Percentiles rank a stretch among this genome's conserved stretches.
phyloP scores from a whole-genome alignment of 192 early-diverging fungal genomes.

The Gryganskiella cystojenkinii region DNA sequence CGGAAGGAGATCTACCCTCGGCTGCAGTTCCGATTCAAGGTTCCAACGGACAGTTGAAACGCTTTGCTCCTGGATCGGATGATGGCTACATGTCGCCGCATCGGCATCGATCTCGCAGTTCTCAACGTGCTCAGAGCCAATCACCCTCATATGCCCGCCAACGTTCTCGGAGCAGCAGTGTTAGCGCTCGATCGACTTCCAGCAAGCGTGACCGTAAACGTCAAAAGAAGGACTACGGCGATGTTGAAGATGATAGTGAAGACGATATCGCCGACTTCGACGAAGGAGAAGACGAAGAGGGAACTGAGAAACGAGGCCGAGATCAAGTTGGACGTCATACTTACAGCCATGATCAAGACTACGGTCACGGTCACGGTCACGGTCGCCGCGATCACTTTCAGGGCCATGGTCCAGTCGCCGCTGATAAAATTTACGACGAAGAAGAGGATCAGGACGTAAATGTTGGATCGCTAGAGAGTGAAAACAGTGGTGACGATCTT shows the following conservation, averaged over 20 bases:
- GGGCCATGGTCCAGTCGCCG: too few species aligned
- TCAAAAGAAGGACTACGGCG: slow-evolving; percentile 37
- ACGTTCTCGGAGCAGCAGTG: slow-evolving; percentile 36
- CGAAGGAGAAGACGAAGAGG: slow-evolving; percentile 51
- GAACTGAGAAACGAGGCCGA: slow-evolving; percentile 8
- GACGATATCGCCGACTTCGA: slow-evolving; percentile 38
- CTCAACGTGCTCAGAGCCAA: slow-evolving; percentile 17
- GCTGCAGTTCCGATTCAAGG: slow-evolving; percentile 17
- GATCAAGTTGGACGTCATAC: too few species aligned
- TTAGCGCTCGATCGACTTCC: slow-evolving; percentile 18
- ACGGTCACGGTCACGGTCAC: too few species aligned
- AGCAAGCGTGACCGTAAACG: slow-evolving; percentile 20
- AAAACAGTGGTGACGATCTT: too few species aligned
- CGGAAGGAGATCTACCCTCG: slow-evolving; percentile 50
- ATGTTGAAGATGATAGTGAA: slow-evolving; percentile 32
- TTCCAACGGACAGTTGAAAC: slow-evolving; percentile 30
- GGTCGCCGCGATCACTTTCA: too few species aligned
- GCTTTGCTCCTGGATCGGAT: slow-evolving; percentile 37
- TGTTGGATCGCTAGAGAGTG: too few species aligned
- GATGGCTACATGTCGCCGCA: slow-evolving; percentile 4
- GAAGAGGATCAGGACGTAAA: too few species aligned
- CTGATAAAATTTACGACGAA: too few species aligned
- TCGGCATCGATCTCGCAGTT: slow-evolving; percentile 9
- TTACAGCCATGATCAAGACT: too few species aligned
- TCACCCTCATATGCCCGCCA: slow-evolving; percentile 26